Evolutionary conservation across 345 rosid species (phyloP).

Genomic region (Zanthoxylum bungeanum): DNA sequence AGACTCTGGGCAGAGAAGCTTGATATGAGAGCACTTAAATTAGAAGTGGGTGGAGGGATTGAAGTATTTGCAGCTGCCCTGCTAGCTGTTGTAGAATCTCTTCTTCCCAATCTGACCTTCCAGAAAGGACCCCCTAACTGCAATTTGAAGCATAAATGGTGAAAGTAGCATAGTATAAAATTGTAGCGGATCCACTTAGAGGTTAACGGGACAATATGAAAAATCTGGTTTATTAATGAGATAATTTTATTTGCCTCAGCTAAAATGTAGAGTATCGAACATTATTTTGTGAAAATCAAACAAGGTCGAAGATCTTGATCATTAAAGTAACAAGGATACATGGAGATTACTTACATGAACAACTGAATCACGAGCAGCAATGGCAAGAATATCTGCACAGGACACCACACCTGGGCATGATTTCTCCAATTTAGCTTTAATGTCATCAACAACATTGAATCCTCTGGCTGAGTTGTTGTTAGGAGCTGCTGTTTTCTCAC

Average conservation of each 20-base stretch:
- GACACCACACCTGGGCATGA: conserved; percentile 53
- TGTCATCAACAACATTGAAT: conserved; percentile 43
- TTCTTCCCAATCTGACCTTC: conserved; percentile 48
- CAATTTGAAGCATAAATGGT: too few relatives aligned
- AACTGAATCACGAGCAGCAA: conserved; percentile 50
- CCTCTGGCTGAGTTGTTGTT: conserved; percentile 49
- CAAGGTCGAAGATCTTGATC: too few relatives aligned
- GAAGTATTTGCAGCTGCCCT: conserved; percentile 26
- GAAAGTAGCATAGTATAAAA: too few relatives aligned
- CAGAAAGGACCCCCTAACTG: conserved; percentile 50
- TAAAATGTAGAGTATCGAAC: too few relatives aligned
- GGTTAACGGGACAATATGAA: too few relatives aligned
- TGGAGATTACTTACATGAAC: background rate
- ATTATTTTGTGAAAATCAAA: too few relatives aligned
- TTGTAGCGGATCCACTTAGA: too few relatives aligned
- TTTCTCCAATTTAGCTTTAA: conserved; percentile 45
- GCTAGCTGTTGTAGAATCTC: conserved; percentile 45
- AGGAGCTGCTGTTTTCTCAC: conserved; percentile 57
- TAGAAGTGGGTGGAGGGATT: conserved; percentile 36
- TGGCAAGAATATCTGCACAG: conserved; percentile 51
- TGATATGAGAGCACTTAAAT: conserved; percentile 33
- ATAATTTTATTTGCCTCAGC: too few relatives aligned
- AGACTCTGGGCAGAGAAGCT: conserved; percentile 44
- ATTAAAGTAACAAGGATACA: too few relatives aligned
- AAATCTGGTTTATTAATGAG: background rate